Percentiles rank a stretch among this genome's conserved stretches.
phyloP scores from a whole-genome alignment of 2,329 filamentous ascomycete genomes.

The Dendryphion nanum region DNA sequence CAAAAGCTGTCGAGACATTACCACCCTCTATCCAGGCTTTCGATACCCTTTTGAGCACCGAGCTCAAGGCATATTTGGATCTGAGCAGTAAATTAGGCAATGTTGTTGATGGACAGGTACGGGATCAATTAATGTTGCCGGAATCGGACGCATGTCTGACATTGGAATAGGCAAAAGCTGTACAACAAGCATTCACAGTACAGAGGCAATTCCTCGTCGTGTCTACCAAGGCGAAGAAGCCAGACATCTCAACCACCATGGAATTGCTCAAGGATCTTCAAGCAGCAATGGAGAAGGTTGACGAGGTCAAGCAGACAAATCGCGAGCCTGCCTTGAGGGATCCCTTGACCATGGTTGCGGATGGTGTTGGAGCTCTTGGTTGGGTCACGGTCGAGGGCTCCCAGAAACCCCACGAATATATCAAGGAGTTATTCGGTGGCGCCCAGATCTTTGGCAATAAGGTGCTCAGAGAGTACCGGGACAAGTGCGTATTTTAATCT shows the following conservation, averaged over 20 bases:
- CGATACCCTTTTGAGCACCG: conserved; percentile 70
- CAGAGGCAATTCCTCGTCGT: conserved; percentile 87
- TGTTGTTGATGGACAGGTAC: conserved; percentile 75
- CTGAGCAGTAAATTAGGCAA: conserved; percentile 76
- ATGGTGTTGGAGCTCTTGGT: conserved; percentile 83
- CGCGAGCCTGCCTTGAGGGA: conserved; percentile 72
- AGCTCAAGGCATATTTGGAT: conserved; percentile 75
- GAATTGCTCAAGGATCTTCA: conserved; percentile 86
- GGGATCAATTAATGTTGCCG: conserved; percentile 10
- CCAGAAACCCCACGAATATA: conserved; percentile 76
- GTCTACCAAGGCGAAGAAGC: conserved; percentile 88
- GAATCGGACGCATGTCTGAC: conserved; percentile 4
- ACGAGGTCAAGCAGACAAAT: conserved; percentile 78
- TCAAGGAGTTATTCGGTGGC: conserved; percentile 77
- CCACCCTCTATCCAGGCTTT: conserved; percentile 79
- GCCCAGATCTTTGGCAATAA: conserved; percentile 95
- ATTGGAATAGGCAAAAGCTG: conserved; percentile 49
- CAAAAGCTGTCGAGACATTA: conserved; percentile 43
- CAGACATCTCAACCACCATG: conserved; percentile 69
- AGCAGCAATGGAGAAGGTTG: conserved; percentile 74
- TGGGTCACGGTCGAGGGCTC: conserved; percentile 77
- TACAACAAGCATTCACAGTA: conserved; percentile 70
- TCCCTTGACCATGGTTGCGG: conserved; percentile 82
- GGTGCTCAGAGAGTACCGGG: conserved; percentile 87
- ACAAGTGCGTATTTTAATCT: conserved; percentile 54